A percentile compares a stretch with the other conserved stretches of the same genome.
Evolutionary conservation across 352 stramenopile species (phyloP).

Genomic region (Phytophthora chlamydospora): DNA sequence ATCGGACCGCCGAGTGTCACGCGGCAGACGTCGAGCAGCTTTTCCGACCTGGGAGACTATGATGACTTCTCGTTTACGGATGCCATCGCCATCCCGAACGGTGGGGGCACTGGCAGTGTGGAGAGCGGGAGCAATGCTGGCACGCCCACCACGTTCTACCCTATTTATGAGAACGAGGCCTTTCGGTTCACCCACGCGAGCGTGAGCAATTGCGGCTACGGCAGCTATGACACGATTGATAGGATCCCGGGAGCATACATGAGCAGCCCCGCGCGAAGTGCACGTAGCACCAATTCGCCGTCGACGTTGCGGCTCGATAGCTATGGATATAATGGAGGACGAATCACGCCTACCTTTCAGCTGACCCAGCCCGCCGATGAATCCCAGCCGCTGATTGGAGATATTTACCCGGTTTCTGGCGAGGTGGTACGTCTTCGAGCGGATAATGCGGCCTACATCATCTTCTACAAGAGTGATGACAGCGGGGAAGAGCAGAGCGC

Average conservation of each 20-base stretch:
- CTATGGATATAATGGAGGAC: slow-evolving; percentile 46
- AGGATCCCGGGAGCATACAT: slow-evolving; percentile 35
- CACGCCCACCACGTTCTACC: slow-evolving; percentile 72
- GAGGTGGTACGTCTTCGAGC: slow-evolving; percentile 76
- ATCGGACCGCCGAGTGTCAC: slow-evolving; percentile 52
- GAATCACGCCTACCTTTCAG: slow-evolving; percentile 66
- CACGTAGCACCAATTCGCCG: slow-evolving; percentile 34
- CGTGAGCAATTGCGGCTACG: slow-evolving; percentile 54
- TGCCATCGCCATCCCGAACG: slow-evolving; percentile 44
- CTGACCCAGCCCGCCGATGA: slow-evolving; percentile 62
- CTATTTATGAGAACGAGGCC: slow-evolving; percentile 79
- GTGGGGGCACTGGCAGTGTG: slow-evolving; percentile 38
- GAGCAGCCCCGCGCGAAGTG: slow-evolving; percentile 44
- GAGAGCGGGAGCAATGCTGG: slow-evolving; percentile 38
- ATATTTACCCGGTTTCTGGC: slow-evolving; percentile 75
- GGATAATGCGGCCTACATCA: slow-evolving; percentile 86
- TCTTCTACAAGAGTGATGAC: slow-evolving; percentile 87
- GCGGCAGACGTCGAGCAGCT: slow-evolving; percentile 87
- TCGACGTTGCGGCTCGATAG: slow-evolving; percentile 40
- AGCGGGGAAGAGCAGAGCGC: slow-evolving; percentile 45
- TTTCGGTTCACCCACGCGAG: slow-evolving; percentile 67
- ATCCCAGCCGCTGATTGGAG: slow-evolving; percentile 62
- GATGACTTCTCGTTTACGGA: slow-evolving; percentile 84
- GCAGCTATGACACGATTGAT: slow-evolving; percentile 49
- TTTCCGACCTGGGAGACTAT: slow-evolving; percentile 87